phyloP scores from a whole-genome alignment of 2,329 filamentous ascomycete genomes.

The Cladosporium sp. region DNA sequence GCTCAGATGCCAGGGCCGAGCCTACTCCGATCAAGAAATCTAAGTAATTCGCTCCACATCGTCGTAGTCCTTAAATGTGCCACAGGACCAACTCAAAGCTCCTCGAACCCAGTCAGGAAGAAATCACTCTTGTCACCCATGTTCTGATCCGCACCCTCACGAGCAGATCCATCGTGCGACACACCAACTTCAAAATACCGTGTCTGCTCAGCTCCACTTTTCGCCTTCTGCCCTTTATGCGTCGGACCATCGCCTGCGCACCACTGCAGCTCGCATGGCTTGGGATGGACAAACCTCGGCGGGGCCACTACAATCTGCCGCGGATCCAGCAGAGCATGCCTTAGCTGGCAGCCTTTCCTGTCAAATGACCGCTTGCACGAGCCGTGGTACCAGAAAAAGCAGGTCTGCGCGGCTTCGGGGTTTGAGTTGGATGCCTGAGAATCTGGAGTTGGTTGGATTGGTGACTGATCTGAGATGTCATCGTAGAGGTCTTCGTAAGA shows the following conservation, averaged over 20 bases:
- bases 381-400: constrained; percentile 11
- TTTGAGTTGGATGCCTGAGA: background rate
- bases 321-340: background rate
- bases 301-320: background rate
- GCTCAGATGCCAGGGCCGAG: background rate
- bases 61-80: background rate
- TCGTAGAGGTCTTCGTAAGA: background rate
- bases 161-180: background rate
- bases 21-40: background rate
- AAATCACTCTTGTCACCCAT: background rate
- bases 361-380: background rate
- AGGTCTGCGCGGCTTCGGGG: background rate
- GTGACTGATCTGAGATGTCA: background rate
- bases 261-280: background rate
- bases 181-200: background rate
- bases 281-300: background rate
- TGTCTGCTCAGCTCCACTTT: background rate
- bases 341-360: background rate
- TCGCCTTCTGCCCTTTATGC: background rate
- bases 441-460: background rate
- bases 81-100: background rate
- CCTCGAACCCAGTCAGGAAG: background rate
- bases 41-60: background rate
- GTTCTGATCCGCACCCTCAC: background rate
- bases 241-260: background rate